Evolutionary conservation across 225 moss, liverwort and hornwort species (phyloP), one percentile per base, ranked within the genome.

Genomic region (Climacium dendroides): DNA sequence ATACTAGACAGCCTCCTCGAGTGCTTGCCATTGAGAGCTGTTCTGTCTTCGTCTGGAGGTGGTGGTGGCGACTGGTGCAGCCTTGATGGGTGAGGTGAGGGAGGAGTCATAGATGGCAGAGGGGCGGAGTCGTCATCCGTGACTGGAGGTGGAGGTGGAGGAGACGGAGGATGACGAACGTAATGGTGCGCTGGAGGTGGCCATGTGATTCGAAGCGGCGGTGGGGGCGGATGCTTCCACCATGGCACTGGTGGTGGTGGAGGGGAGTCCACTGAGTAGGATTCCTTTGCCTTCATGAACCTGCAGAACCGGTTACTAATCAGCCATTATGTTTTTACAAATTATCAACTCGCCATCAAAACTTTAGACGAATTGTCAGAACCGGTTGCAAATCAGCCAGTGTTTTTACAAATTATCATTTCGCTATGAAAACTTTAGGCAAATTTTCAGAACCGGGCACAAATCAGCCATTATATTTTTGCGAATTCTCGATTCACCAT

Each of bases 221-320:
- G 83, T 28, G 90, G 90, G 16, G 92, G 92, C 37, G 90, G 90
- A 45, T 78, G 88, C 86, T 72, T 84, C 88, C 77, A 85, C 92
- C 88, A 89, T 58, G 78, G 90, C 73, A 48, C 37, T 43, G 69
- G 70, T 19, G 85, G 63, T 37, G 87, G 83, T 29, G 89, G 67
- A 45, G 90, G 45, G 15, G 41, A 48, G 25, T 73, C 81, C 57
- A 59, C 79, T 39, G 43, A 1, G 39, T 73, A 83, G 74, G 86
- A 89, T 79, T 61, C 61, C 43, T 37, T 52, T 26, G 25, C 48
- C 75, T 81, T 87, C 78, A 88, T 88, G 86, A 75, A 60, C 69
- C 91, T 90, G 85, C 14, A 52, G n/a, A 65, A 52, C 62, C 62
- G 15, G 47, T 62, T 61, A 19, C 23, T 34, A 34, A 62, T 64